Conservation (phyloP, 805 yeast species). For the Sporopachydermia lactativora region DNA sequence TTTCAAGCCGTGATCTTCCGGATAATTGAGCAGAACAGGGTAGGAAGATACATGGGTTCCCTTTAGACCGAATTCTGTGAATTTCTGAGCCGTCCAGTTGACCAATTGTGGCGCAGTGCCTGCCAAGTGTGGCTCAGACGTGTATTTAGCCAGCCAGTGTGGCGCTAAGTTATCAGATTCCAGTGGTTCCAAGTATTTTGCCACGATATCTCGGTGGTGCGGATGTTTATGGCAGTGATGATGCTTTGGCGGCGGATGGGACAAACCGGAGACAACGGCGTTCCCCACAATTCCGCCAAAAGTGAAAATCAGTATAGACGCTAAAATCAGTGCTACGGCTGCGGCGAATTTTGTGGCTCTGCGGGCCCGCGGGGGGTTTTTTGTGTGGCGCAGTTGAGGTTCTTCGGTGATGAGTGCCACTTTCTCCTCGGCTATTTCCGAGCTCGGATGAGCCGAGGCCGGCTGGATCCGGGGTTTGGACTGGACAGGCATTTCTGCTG, state of each 20-base stretch:
- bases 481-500: too few species aligned
- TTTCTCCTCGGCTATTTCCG: too few species aligned
- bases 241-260: background rate
- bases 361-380: too few species aligned
- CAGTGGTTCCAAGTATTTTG: background rate
- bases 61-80: constrained; percentile 44
- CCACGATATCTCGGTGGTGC: background rate
- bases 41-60: constrained; percentile 36
- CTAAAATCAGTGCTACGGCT: too few species aligned
- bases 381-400: too few species aligned
- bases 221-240: background rate
- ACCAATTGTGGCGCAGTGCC: constrained; percentile 35
- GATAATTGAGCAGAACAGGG: constrained; percentile 51
- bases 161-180: background rate
- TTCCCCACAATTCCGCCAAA: too few species aligned
- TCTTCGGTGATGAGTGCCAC: too few species aligned
- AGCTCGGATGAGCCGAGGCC: too few species aligned
- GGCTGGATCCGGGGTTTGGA: too few species aligned
- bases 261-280: too few species aligned
- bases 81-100: constrained; percentile 44
- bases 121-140: constrained; percentile 43
- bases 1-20: constrained; percentile 36
- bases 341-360: too few species aligned
- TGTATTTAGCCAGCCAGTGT: constrained; percentile 38
- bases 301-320: too few species aligned